Base-by-base conservation (phyloP, 768 basidiomycete genomes). In the Naganishia kalamii region DNA sequence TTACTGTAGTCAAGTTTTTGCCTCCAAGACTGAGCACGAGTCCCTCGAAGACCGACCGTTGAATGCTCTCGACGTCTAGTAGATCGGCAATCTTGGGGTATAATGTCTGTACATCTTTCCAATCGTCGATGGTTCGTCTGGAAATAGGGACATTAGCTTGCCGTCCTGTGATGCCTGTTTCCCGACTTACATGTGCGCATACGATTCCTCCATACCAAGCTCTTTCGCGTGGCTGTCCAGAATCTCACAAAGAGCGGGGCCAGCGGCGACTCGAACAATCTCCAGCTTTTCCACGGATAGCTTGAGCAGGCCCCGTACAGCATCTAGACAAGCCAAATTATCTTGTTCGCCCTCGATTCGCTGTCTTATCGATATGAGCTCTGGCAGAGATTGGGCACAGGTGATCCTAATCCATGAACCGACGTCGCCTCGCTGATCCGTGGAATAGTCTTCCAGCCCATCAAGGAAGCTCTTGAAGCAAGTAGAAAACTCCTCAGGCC, bases 391-490 rank as follows among this genome's bases (percentile, higher is more conserved):
- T 5, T 92, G 78, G 11, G 87, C 87, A 49, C 87, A 89, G 1
- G 86, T 85, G 7, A 88, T 83, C 68, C 94, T 88, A 59, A 92
- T 84, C 92, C 92, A 96, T 1, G 94, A 97, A 44, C 94, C 94
- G 40, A 99, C 88, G 74, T 99, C 96, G 4, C 94, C 94, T 69
- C 94, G 86, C 74, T 96, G 89, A 74, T 99, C 94, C 51, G 85
- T 85, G 5, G 90, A 88, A 74, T 98, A 99, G 79, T 99, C 93
- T 21, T 85, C 82, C 60, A 99, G 78, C 3, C 90, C 92, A n/a
- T 73, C 75, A n/a, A 87, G 76, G 29, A 80, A 68, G 21, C 84
- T 82, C 61, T 83, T 79, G 57, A 87, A 60, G 30, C 60, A 61
- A 11, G n/a, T 1, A 30, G 29, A 48, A 19, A 61, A 61, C 23